phyloP scores from a whole-genome alignment of 2,329 filamentous ascomycete species.

The Dendryphion nanum region DNA sequence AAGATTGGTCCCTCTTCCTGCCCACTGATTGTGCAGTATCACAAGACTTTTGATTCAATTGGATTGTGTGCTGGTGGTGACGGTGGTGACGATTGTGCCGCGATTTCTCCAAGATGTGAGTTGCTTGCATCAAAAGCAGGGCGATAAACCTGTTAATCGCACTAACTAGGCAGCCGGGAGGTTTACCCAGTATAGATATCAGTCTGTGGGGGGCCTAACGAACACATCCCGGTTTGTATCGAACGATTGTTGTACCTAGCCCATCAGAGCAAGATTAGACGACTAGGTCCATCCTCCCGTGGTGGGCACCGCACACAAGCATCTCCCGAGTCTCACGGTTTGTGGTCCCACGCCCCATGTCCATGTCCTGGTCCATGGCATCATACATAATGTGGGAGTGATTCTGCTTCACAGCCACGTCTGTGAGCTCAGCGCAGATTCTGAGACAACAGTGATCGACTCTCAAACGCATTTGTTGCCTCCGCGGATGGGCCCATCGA shows the following conservation, averaged over 20 bases:
- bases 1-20: too few relatives aligned
- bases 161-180: background rate
- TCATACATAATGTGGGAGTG: too few relatives aligned
- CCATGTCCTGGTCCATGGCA: too few relatives aligned
- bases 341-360: too few relatives aligned
- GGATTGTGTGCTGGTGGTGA: too few relatives aligned
- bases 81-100: too few relatives aligned
- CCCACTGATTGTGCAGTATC: too few relatives aligned
- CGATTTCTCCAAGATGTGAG: too few relatives aligned
- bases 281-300: background rate
- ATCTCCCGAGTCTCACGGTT: too few relatives aligned
- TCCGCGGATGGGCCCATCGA: too few relatives aligned
- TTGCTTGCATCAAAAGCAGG: background rate
- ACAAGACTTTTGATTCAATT: too few relatives aligned
- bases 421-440: slow-evolving; percentile 5
- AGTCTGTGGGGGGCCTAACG: background rate
- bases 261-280: slow-evolving; percentile 1
- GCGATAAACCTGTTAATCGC: background rate
- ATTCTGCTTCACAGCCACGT: slow-evolving; percentile 1
- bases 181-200: background rate
- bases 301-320: too few relatives aligned
- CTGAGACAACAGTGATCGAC: slow-evolving; percentile 11
- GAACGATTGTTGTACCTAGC: background rate
- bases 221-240: background rate
- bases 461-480: slow-evolving; percentile 11